Base-by-base conservation (phyloP, 1,139 yeast species). In the Nadsonia commutata region DNA sequence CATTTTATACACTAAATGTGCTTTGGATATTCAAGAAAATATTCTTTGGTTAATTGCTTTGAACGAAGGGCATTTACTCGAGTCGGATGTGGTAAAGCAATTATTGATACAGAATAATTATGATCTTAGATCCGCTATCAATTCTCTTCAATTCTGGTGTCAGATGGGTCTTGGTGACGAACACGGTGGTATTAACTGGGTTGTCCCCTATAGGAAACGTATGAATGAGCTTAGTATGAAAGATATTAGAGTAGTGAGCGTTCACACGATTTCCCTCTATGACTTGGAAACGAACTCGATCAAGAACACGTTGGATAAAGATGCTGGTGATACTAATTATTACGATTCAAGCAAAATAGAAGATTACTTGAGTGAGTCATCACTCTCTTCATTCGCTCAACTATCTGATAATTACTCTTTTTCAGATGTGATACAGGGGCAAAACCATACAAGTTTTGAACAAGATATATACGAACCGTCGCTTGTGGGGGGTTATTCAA, bases 131-230 rank as follows among this genome's bases (percentile, higher is more conserved):
- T 66, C 65, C 45, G 66, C 74, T 20, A 56, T 83, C 7, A 65
- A 70, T 56, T 63, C 65, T 4, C 64, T 80, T 37, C 93, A 84
- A 55, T 67, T 72, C 48, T 51, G 77, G 50, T 77, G 82, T 51
- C 72, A 68, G 43, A 55, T 58, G 57, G 63, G 60, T 3, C 40
- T 58, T 18, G 62, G 65, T 6, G 59, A 57, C 19, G 44, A 50
- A 9, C 48, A 50, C 11, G 51, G 58, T 5, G 62, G 60, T 1
- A 44, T 50, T 1, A 61, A 56, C 39, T 62, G 66, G 64, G 46
- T 53, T 9, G 45, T 52, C 9, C 49, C 51, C 3, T 48, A 45
- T 2, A 49, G 50, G 7, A 57, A 54, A 36, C 45, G 50, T 27
- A 13, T 27, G 19, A 31, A 45, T 16, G 13, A 20, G 11, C 18